These are phyloP conservation scores for Phanerochaete sordida DNA, from an alignment of 768 basidiomycete genomes.

Conservation along the genomic window DNA sequence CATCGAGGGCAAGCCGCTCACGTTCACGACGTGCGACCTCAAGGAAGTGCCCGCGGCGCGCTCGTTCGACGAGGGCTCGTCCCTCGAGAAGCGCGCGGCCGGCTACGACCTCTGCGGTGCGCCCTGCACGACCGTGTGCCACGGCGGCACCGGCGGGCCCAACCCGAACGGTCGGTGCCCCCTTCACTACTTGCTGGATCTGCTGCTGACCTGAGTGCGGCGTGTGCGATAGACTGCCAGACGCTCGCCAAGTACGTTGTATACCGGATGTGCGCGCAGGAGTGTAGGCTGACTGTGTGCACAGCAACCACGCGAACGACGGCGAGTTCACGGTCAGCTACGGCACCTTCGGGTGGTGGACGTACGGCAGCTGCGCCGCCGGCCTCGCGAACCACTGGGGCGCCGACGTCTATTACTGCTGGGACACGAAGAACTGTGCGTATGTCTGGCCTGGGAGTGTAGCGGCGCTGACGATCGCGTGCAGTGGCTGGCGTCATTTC, in stretches of 20 bases:
- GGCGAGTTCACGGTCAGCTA: neutral
- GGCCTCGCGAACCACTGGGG: neutral
- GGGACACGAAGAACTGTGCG: neutral
- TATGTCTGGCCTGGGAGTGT: neutral
- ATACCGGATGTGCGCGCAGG: neutral
- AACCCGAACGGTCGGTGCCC: neutral
- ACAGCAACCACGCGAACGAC: neutral
- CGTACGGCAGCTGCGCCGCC: neutral
- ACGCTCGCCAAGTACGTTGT: neutral
- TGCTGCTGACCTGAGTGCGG: neutral
- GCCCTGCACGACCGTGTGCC: neutral
- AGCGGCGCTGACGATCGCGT: neutral
- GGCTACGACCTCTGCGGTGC: neutral
- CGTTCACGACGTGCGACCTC: neutral
- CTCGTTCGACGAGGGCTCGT: neutral
- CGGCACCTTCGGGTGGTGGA: neutral
- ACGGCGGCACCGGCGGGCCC: neutral
- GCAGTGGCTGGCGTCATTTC: neutral
- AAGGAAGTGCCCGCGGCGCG: neutral
- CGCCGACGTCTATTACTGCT: neutral
- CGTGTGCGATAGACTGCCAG: neutral
- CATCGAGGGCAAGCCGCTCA: neutral
- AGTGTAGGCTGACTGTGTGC: neutral
- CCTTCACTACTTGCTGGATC: neutral
- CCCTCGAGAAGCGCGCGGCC: neutral